phyloP scores from a whole-genome alignment of 108 stramenopile species.

The Skeletonema costatum region DNA sequence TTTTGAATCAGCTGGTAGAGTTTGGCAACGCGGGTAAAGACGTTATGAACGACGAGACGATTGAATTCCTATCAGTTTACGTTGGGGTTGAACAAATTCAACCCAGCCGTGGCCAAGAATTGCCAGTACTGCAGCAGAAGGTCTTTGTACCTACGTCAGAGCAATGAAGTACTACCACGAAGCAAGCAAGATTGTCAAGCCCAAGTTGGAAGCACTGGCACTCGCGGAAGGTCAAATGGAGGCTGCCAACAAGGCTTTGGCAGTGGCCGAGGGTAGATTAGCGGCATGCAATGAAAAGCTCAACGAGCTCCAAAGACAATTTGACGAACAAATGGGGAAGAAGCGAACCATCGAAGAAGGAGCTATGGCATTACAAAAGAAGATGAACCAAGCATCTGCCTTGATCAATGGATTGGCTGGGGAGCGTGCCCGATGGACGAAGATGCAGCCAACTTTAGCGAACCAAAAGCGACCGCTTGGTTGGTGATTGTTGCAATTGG shows the following conservation, averaged over 20 bases:
- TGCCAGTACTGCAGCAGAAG: constrained; percentile 88
- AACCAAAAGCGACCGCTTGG: constrained; percentile 82
- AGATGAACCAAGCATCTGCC: constrained; percentile 88
- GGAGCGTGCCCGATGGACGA: constrained; percentile 87
- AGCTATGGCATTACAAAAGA: constrained; percentile 75
- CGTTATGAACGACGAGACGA: constrained; percentile 90
- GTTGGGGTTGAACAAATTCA: constrained; percentile 78
- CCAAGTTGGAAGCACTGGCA: constrained; percentile 88
- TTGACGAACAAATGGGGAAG: constrained; percentile 85
- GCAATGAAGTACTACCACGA: constrained; percentile 93
- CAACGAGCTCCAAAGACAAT: constrained; percentile 73
- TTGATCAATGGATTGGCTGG: constrained; percentile 87
- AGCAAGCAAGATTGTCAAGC: constrained; percentile 94
- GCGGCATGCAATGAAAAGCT: constrained; percentile 76
- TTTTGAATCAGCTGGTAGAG: constrained; percentile 74
- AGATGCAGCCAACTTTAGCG: constrained; percentile 86
- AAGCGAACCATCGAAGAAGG: constrained; percentile 79
- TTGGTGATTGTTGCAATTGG: constrained; percentile 90
- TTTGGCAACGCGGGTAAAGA: constrained; percentile 86
- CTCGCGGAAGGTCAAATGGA: constrained; percentile 87
- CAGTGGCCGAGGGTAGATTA: constrained; percentile 70
- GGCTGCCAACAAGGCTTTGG: constrained; percentile 81
- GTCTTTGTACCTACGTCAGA: constrained; percentile 86
- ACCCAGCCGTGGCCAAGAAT: constrained; percentile 78
- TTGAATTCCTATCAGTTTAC: constrained; percentile 88